A percentile compares a stretch with the other conserved stretches of the same genome.
These are phyloP conservation scores for Antonospora locustae DNA, from an alignment of 371 early-diverging fungal species.

Conservation along the genomic window DNA sequence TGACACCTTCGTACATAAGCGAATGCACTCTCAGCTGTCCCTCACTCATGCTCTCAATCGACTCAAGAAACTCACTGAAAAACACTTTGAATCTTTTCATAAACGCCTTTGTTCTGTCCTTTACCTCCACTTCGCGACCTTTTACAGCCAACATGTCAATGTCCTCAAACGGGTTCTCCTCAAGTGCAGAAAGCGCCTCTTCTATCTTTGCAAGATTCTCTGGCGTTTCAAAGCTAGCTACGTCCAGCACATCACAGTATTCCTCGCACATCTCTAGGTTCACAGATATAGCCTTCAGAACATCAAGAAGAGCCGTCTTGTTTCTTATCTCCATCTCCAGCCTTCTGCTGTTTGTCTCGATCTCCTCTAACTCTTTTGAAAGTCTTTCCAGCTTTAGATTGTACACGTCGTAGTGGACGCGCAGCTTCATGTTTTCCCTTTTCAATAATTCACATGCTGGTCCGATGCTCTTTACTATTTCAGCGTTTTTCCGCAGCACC, in stretches of 20 bases:
- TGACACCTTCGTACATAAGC: slow-evolving; percentile 22
- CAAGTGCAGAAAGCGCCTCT: slow-evolving; percentile 15
- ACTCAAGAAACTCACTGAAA: slow-evolving; percentile 15
- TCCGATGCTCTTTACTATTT: neutral
- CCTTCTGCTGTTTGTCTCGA: slow-evolving; percentile 34
- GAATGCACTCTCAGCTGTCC: slow-evolving; percentile 39
- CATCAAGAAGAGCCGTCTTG: slow-evolving; percentile 24
- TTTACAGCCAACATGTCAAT: slow-evolving; percentile 33
- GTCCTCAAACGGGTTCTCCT: slow-evolving; percentile 8
- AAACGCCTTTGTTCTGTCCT: slow-evolving; percentile 17
- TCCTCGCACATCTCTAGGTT: slow-evolving; percentile 29
- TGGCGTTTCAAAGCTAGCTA: slow-evolving; percentile 16
- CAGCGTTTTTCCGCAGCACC: slow-evolving; percentile 10
- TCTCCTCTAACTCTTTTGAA: slow-evolving; percentile 28
- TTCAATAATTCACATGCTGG: neutral
- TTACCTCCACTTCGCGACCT: slow-evolving; percentile 22
- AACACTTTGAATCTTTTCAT: slow-evolving; percentile 34
- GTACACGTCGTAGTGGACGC: slow-evolving; percentile 24
- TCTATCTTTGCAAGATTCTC: slow-evolving; percentile 35
- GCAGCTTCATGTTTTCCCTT: too few species aligned
- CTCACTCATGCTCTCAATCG: slow-evolving; percentile 4
- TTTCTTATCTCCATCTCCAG: slow-evolving; percentile 27
- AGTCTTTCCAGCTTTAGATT: slow-evolving; percentile 30
- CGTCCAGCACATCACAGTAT: slow-evolving; percentile 29
- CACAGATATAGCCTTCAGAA: slow-evolving; percentile 19